Percentiles rank a stretch among this genome's conserved stretches.
Evolutionary conservation across 805 yeast species (phyloP).

Genomic region (Wickerhamiella domercqiae): DNA sequence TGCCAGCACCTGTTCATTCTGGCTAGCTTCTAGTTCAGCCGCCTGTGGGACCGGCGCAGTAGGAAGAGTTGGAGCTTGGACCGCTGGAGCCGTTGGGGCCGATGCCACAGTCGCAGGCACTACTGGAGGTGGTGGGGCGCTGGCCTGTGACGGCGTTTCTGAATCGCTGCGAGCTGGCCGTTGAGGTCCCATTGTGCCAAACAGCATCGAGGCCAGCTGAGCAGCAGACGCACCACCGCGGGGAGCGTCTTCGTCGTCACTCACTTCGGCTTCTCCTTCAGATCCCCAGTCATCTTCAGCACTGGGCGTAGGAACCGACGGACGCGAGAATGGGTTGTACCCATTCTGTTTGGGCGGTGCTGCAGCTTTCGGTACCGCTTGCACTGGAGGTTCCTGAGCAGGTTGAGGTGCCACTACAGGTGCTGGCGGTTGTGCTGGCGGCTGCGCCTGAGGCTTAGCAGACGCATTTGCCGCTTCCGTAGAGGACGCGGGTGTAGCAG

Average conservation of each 20-base stretch:
- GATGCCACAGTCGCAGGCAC: constrained; percentile 8
- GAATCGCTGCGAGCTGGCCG: constrained; percentile 16
- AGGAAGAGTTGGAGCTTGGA: constrained; percentile 2
- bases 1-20: too few species aligned
- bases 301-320: constrained; percentile 12
- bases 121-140: constrained; percentile 18
- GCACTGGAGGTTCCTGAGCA: constrained; percentile 4
- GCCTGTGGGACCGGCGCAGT: not conserved
- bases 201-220: constrained; percentile 28
- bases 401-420: constrained; percentile 7
- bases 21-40: too few species aligned
- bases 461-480: constrained; percentile 3
- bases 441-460: constrained; percentile 6
- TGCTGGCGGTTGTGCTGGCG: constrained; percentile 7
- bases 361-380: constrained; percentile 4
- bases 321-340: constrained; percentile 12
- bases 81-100: constrained; percentile 11
- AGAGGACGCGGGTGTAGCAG: not conserved
- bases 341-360: constrained; percentile 3
- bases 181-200: constrained; percentile 28
- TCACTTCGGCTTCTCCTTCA: constrained; percentile 21
- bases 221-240: constrained; percentile 27
- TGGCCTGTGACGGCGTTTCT: constrained; percentile 23
- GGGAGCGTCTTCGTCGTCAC: constrained; percentile 19
- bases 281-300: constrained; percentile 22